These are phyloP conservation scores for Calonectria ilicicola DNA, from an alignment of 2,329 filamentous ascomycete genomes.

Conservation along the genomic window DNA sequence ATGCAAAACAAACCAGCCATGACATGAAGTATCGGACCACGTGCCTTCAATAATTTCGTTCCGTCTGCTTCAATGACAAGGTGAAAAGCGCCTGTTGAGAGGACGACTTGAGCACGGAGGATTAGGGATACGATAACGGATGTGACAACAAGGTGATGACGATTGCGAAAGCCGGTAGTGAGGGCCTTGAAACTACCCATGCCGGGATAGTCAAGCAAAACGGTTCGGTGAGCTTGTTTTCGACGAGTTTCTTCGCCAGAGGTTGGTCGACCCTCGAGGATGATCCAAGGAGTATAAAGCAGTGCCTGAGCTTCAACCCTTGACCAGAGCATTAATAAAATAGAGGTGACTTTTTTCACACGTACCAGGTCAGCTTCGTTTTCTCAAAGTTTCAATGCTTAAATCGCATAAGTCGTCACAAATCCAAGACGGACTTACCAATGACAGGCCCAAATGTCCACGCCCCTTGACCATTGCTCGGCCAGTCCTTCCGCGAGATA, in stretches of 20 bases:
- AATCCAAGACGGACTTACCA: constrained; percentile 32
- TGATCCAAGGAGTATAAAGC: constrained; percentile 45
- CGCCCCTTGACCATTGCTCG: constrained; percentile 33
- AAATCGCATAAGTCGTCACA: neutral
- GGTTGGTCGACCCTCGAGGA: constrained; percentile 38
- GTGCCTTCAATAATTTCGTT: constrained; percentile 31
- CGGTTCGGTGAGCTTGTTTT: constrained; percentile 42
- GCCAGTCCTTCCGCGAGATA: constrained; percentile 33
- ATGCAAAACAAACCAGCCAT: constrained; percentile 40
- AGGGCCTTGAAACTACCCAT: constrained; percentile 38
- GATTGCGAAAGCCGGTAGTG: constrained; percentile 34
- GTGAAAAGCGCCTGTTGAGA: constrained; percentile 43
- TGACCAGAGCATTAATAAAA: constrained; percentile 41
- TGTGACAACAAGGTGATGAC: constrained; percentile 42
- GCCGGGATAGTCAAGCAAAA: constrained; percentile 43
- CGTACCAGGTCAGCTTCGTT: neutral
- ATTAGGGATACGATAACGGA: constrained; percentile 38
- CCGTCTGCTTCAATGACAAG: constrained; percentile 35
- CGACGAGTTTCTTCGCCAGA: constrained; percentile 43
- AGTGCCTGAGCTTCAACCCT: constrained; percentile 44
- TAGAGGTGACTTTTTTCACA: constrained; percentile 35
- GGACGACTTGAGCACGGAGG: constrained; percentile 39
- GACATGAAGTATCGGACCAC: constrained; percentile 37
- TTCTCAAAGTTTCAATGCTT: constrained; percentile 15
- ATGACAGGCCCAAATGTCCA: constrained; percentile 46